phyloP scores from a whole-genome alignment of 1,284 basidiomycete species.

The Sphagnurus paluster region DNA sequence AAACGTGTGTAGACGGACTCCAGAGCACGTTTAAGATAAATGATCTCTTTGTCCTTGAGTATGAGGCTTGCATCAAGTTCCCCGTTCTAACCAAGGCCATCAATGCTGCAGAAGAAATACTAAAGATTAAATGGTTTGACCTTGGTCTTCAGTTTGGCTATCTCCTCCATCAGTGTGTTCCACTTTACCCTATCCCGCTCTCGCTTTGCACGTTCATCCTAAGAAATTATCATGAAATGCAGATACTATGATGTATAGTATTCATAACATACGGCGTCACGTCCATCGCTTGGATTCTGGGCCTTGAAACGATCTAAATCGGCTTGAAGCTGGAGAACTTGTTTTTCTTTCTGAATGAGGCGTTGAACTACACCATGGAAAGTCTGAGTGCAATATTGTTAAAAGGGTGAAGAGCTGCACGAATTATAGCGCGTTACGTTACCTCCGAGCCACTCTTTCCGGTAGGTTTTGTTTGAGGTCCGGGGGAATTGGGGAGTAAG shows the following conservation, averaged over 20 bases:
- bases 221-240: slow-evolving; percentile 4
- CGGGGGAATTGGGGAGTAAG: slow-evolving; percentile 42
- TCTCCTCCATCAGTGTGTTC: slow-evolving; percentile 77
- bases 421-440: no score
- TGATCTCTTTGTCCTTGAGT: slow-evolving; percentile 71
- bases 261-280: slow-evolving; percentile 53
- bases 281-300: slow-evolving; percentile 54
- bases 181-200: slow-evolving; percentile 78
- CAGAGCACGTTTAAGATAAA: slow-evolving; percentile 79
- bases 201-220: slow-evolving; percentile 79
- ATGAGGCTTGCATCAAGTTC: slow-evolving; percentile 52
- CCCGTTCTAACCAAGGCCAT: slow-evolving; percentile 40
- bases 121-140: slow-evolving; percentile 32
- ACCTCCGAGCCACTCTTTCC: slow-evolving; percentile 57
- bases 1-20: slow-evolving; percentile 85
- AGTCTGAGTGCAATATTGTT: slow-evolving; percentile 38
- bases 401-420: background rate
- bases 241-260: slow-evolving; percentile 6
- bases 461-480: slow-evolving; percentile 33
- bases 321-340: slow-evolving; percentile 72
- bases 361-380: slow-evolving; percentile 82
- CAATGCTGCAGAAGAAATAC: background rate
- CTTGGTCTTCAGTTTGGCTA: slow-evolving; percentile 69
- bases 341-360: slow-evolving; percentile 82
- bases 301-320: slow-evolving; percentile 68